phyloP scores from a whole-genome alignment of 257 asterid species.

The Solanum chmielewskii region DNA sequence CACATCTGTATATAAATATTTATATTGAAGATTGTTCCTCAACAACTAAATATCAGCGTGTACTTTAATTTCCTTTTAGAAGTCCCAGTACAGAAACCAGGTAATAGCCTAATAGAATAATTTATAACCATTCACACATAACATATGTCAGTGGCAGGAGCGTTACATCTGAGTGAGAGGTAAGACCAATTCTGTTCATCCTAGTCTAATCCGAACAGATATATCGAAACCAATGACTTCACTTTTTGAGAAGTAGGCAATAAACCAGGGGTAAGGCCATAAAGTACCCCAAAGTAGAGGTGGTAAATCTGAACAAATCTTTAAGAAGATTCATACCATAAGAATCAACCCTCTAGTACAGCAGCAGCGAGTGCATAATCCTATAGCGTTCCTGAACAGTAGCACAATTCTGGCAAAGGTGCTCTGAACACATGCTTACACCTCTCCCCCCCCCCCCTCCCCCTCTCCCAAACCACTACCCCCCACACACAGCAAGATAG shows the following conservation, averaged over 20 bases:
- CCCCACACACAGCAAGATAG: background rate
- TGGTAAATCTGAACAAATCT: background rate
- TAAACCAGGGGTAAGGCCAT: background rate
- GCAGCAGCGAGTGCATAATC: background rate
- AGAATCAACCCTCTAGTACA: background rate
- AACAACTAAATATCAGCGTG: background rate
- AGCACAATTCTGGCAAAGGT: background rate
- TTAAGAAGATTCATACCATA: background rate
- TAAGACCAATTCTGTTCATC: background rate
- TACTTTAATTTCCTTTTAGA: background rate
- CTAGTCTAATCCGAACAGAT: background rate
- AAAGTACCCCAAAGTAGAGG: background rate
- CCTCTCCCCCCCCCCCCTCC: background rate
- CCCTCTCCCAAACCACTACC: no score
- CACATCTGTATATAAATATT: background rate
- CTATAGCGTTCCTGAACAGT: background rate
- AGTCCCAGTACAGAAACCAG: background rate
- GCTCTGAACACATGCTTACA: background rate
- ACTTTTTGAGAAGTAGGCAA: background rate
- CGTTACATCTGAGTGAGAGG: background rate
- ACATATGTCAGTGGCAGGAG: background rate
- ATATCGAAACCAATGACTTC: background rate
- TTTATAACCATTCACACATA: background rate
- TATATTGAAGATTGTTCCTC: background rate
- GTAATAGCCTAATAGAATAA: background rate